A percentile compares a stretch with the other conserved stretches of the same genome.
These are phyloP conservation scores for Haplographium delicatum DNA, from an alignment of 495 filamentous ascomycete genomes.

Conservation along the genomic window DNA sequence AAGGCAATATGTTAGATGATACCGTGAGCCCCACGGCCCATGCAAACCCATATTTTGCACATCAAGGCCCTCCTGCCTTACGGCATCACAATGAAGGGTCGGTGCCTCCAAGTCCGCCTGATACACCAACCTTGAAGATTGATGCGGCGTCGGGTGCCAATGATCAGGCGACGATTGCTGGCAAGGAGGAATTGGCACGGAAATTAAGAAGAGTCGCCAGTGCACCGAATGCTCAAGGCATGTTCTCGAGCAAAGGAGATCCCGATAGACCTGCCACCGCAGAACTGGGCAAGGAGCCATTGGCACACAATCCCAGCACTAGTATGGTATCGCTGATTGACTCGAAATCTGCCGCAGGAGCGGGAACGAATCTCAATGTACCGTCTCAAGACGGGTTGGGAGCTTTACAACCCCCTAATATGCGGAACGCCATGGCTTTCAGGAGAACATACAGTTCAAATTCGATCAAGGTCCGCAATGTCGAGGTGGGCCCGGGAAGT, in stretches of 20 bases:
- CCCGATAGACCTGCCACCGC: conserved; percentile 72
- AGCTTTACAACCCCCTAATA: conserved; percentile 41
- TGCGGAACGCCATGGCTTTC: conserved; percentile 55
- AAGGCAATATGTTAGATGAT: conserved; percentile 86
- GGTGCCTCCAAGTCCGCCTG: conserved; percentile 93
- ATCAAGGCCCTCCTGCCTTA: conserved; percentile 88
- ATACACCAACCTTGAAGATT: conserved; percentile 74
- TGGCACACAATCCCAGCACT: conserved; percentile 50
- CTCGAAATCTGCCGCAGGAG: conserved; percentile 20
- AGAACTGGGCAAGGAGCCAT: conserved; percentile 71
- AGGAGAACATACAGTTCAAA: conserved; percentile 97
- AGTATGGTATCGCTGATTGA: conserved; percentile 49
- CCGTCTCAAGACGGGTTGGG: conserved; percentile 36
- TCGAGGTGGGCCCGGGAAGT: conserved; percentile 91
- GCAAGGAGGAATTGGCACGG: conserved; percentile 88
- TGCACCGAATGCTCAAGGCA: conserved; percentile 92
- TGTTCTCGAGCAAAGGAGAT: conserved; percentile 65
- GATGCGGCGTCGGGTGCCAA: conserved; percentile 62
- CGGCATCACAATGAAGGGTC: conserved; percentile 93
- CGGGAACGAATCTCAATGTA: conserved; percentile 28
- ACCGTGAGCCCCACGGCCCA: conserved; percentile 85
- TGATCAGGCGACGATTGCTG: conserved; percentile 70
- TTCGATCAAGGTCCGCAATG: conserved; percentile 95
- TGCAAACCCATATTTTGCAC: conserved; percentile 95
- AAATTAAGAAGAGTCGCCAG: conserved; percentile 92